Evolutionary conservation across 768 basidiomycete genomes (phyloP).

Genomic region (Leccinum broughii): DNA sequence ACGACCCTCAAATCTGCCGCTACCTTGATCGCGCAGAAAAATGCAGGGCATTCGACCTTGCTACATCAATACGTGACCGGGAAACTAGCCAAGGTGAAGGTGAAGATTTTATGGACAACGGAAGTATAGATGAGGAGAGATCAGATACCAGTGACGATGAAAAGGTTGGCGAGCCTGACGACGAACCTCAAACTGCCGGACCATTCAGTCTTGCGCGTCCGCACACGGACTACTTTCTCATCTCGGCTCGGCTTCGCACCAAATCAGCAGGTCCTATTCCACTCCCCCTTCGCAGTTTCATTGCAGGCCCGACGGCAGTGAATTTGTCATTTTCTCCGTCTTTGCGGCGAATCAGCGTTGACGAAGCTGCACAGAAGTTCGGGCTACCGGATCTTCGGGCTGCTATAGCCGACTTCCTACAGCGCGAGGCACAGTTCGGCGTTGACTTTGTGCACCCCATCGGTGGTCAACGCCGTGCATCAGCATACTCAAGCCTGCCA

Average conservation of each 20-base stretch:
- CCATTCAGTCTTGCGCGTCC: background rate
- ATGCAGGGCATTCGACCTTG: background rate
- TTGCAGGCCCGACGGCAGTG: background rate
- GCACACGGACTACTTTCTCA: background rate
- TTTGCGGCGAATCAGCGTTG: background rate
- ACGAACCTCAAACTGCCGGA: background rate
- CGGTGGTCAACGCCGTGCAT: background rate
- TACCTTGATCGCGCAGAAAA: background rate
- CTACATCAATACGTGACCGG: background rate
- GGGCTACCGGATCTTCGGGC: background rate
- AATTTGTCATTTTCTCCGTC: background rate
- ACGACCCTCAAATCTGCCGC: background rate
- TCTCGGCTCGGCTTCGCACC: background rate
- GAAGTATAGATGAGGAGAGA: background rate
- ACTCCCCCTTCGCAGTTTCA: background rate
- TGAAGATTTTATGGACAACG: background rate
- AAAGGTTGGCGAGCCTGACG: background rate
- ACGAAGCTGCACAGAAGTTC: background rate
- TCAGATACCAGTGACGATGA: background rate
- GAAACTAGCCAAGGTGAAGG: background rate
- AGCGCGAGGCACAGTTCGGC: background rate
- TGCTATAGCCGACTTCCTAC: background rate
- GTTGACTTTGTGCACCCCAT: background rate
- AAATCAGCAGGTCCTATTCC: background rate
- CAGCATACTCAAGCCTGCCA: background rate